A percentile compares a stretch with the other conserved stretches of the same genome.
These are phyloP conservation scores for Blastocladiella emersonii DNA, from an alignment of 371 early-diverging fungal genomes.

Conservation along the genomic window DNA sequence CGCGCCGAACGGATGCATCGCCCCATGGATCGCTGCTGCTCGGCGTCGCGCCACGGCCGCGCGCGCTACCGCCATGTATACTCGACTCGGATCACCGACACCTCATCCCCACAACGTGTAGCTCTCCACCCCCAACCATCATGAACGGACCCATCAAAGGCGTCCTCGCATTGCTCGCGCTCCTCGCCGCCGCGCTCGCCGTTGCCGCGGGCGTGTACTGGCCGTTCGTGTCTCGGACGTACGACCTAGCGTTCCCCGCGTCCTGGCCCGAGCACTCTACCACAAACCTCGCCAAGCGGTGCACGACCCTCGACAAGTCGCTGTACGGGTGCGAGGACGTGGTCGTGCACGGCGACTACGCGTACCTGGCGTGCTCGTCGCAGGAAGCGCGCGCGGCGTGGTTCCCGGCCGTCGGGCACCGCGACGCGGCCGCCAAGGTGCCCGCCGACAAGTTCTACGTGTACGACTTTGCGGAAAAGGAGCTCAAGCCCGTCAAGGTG, in stretches of 20 bases:
- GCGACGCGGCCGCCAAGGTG: background rate
- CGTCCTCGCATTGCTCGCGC: too few species aligned
- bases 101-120: too few species aligned
- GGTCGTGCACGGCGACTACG: slow-evolving; percentile 1
- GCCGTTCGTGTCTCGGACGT: background rate
- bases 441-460: background rate
- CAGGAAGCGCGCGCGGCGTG: background rate
- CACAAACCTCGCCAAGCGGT: background rate
- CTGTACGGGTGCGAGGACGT: slow-evolving; percentile 3
- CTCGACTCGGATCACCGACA: too few species aligned
- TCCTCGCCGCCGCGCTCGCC: background rate
- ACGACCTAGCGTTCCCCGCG: background rate
- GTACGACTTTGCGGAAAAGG: slow-evolving; percentile 4
- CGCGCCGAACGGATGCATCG: too few species aligned
- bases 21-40: too few species aligned
- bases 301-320: background rate
- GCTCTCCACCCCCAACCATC: too few species aligned
- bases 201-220: background rate
- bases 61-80: too few species aligned
- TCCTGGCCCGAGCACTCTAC: too few species aligned
- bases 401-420: background rate
- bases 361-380: background rate
- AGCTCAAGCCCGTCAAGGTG: background rate
- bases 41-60: too few species aligned
- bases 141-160: too few species aligned